Evolutionary conservation across 148 eudicot genomes (phyloP).

Genomic region (Chenopodium formosanum): DNA sequence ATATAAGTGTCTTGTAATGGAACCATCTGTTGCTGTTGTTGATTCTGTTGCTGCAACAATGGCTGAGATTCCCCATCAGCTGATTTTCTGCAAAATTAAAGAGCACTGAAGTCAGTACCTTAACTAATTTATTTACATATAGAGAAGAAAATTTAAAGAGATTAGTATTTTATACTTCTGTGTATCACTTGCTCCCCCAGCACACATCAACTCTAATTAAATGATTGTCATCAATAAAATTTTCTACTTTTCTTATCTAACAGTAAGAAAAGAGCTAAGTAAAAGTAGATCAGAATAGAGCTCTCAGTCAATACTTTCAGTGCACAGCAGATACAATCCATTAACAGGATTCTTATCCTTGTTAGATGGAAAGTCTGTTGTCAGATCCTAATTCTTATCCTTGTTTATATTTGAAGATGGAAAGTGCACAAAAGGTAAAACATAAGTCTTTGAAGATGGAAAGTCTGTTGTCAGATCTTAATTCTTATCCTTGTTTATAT

Average conservation of each 20-base stretch:
- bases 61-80: slow-evolving; percentile 73
- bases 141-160: background rate
- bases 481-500: background rate
- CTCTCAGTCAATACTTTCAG: too few species aligned
- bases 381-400: background rate
- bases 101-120: background rate
- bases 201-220: background rate
- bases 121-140: background rate
- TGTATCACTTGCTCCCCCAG: background rate
- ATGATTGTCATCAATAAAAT: background rate
- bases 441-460: background rate
- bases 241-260: background rate
- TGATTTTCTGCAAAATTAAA: slow-evolving; percentile 42
- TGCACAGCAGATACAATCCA: too few species aligned
- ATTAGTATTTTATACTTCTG: background rate
- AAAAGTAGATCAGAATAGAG: too few species aligned
- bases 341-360: background rate
- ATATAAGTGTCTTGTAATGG: slow-evolving; percentile 76
- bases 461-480: background rate
- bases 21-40: slow-evolving; percentile 71
- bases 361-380: background rate
- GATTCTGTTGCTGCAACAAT: slow-evolving; percentile 59
- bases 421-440: background rate
- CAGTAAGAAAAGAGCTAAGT: background rate
- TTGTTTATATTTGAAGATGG: too few species aligned